Percentiles rank a stretch among this genome's conserved stretches.
Conservation (phyloP, 768 basidiomycete genomes). For the Russula olivacea region DNA sequence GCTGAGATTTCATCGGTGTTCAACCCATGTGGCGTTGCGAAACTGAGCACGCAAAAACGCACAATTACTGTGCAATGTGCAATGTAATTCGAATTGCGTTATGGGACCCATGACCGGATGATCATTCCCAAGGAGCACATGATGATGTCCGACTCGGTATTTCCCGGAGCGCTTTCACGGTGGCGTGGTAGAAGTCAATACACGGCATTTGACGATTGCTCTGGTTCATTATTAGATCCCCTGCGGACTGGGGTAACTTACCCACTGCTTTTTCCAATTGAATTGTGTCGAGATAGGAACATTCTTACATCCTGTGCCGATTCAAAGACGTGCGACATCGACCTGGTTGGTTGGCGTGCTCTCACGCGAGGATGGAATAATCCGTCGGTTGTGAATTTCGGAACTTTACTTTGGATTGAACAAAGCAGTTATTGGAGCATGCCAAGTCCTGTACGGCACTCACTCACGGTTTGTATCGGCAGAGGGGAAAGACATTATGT, state of each 20-base stretch:
- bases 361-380: not conserved
- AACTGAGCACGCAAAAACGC: not conserved
- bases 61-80: not conserved
- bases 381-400: too few species aligned
- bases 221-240: not conserved
- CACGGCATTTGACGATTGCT: too few species aligned
- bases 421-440: not conserved
- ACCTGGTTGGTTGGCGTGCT: not conserved
- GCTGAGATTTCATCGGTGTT: not conserved
- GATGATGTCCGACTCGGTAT: not conserved
- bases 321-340: not conserved
- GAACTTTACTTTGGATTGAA: not conserved
- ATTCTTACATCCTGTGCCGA: not conserved
- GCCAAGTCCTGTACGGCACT: not conserved
- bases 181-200: too few species aligned
- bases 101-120: constrained; percentile 1
- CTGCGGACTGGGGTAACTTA: too few species aligned
- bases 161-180: not conserved
- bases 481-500: not conserved
- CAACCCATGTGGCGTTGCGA: not conserved
- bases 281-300: not conserved
- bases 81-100: constrained; percentile 1
- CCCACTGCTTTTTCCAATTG: not conserved
- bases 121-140: constrained; percentile 2
- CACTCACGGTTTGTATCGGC: not conserved